Evolutionary conservation across 1,284 basidiomycete species (phyloP), one percentile per base, ranked within the genome.

Genomic region (Caloboletus firmus): DNA sequence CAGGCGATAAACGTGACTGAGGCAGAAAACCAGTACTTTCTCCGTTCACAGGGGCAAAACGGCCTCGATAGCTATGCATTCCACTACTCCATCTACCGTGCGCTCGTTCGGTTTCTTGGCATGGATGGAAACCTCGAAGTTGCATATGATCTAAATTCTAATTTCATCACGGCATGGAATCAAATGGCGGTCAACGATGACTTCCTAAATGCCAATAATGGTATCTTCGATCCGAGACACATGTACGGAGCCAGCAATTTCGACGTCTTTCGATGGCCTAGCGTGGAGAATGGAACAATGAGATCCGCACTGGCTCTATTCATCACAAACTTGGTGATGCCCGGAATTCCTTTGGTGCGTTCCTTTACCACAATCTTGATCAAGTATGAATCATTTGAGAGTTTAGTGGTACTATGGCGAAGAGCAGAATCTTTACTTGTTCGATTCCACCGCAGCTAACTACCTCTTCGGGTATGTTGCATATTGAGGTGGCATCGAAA

Each of bases 101-200:
- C 86, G 3, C 74, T 95, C 44, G 76, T 84, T 30, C 87, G 93
- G 47, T 93, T 93, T 75, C 79, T 95, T 39, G 92, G 93, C 54
- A 92, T 95, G 91, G 93, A 96, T 64, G 93, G 93, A 64, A 93
- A 95, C 70, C 76, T 95, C 31, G 81, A 88, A 59, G 93, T 92
- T 46, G 91, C 89, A 8, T 93, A 89, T 71, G 93, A 96, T 66
- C 75, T 93, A 28, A 78, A 83, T 57, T 72, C 77, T 67, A 91
- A 95, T 72, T 93, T 95, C 67, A 76, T 93, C 69, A 84, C 84
- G 0, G 85, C 89, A 0, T 96, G 93, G 93, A 92, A 92, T 69
- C 75, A 91, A 69, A 93, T 95, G 84, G 87, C 94, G 62, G 82
- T 89, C 62, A 81, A 83, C 69, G 87, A 96, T 65, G 93, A 96